Percentiles rank a stretch among this genome's conserved stretches.
These are phyloP conservation scores for Polygonum maritimum DNA, from an alignment of 148 eudicot genomes.

Conservation along the genomic window DNA sequence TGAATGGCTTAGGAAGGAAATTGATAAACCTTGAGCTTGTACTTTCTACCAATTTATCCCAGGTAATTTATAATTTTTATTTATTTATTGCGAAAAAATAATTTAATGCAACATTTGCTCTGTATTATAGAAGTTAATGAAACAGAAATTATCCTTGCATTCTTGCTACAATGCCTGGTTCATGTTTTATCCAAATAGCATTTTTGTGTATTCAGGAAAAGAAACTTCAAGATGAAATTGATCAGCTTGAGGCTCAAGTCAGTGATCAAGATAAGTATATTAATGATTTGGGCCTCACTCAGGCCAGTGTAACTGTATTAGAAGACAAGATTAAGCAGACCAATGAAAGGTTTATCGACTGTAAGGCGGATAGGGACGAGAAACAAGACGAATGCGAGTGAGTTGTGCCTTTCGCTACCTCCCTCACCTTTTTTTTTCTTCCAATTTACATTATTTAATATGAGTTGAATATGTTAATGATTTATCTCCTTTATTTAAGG, in stretches of 20 bases:
- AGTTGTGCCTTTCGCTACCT: conserved; percentile 15
- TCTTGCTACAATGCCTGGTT: background rate
- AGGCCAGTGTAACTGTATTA: conserved; percentile 31
- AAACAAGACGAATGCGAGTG: conserved; percentile 89
- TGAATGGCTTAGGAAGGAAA: conserved; percentile 83
- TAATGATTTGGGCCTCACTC: conserved; percentile 21
- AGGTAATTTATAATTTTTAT: conserved; percentile 32
- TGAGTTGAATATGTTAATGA: background rate
- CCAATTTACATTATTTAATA: background rate
- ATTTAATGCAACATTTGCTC: background rate
- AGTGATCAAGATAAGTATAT: conserved; percentile 48
- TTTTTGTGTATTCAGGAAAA: conserved; percentile 39
- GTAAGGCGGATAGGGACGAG: conserved; percentile 60
- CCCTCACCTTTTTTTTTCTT: background rate
- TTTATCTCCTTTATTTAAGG: conserved; percentile 27
- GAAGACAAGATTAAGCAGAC: conserved; percentile 47
- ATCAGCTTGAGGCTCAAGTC: conserved; percentile 52
- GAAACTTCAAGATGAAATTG: conserved; percentile 56
- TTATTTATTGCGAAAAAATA: background rate
- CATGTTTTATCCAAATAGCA: background rate
- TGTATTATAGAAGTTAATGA: background rate
- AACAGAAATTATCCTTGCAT: background rate
- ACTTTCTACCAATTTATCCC: conserved; percentile 46
- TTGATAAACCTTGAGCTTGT: conserved; percentile 68
- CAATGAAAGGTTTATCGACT: conserved; percentile 40